Evolutionary conservation across 1,284 basidiomycete species (phyloP), one percentile per base, ranked within the genome.

Genomic region (Quambalaria eucalypti): DNA sequence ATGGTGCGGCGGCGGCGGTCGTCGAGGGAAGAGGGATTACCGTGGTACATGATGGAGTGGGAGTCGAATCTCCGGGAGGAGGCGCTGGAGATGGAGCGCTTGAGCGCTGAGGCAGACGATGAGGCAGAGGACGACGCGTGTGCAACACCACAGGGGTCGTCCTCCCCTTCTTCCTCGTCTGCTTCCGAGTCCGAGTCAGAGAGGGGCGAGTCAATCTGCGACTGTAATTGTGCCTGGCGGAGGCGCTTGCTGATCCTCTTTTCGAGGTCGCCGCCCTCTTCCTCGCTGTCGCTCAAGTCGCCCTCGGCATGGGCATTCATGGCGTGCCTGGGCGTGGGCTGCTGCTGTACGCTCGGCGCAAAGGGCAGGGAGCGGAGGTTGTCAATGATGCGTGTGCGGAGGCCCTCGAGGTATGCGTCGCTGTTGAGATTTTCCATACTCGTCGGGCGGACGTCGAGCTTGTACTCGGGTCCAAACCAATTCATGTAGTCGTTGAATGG

Each of bases 401-500:
- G 39, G 58, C 82, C 82, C 57, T 95, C 86, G 21, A 98, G 78
- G 48, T 88, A 89, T 67, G 91, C 86, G 64, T 83, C 83, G 54
- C 87, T 78, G 75, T 98, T 98, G 70, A 88, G 78, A 74, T 98
- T 90, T 60, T 95, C 91, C 85, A 95, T 90, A 72, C 96, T 96
- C 64, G 87, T 97, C 57, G 82, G 82, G 9, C 85, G 82, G 2
- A 98, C 92, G 69, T 96, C 90, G 28, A 98, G 81, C 65, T 92
- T 83, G 78, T 93, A 98, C 56, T 91, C 82, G 12, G 95, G 95
- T 0, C 92, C 93, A 76, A 92, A 98, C 85, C 92, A 98, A 76
- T 97, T 92, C 74, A 96, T 89, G 77, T 91, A 96, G 68, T 92
- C 87, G 77, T 89, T 95, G 84, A 88, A 96, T 0, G 93, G 93